phyloP scores from a whole-genome alignment of 495 filamentous ascomycete species.

The Poronia punctata region DNA sequence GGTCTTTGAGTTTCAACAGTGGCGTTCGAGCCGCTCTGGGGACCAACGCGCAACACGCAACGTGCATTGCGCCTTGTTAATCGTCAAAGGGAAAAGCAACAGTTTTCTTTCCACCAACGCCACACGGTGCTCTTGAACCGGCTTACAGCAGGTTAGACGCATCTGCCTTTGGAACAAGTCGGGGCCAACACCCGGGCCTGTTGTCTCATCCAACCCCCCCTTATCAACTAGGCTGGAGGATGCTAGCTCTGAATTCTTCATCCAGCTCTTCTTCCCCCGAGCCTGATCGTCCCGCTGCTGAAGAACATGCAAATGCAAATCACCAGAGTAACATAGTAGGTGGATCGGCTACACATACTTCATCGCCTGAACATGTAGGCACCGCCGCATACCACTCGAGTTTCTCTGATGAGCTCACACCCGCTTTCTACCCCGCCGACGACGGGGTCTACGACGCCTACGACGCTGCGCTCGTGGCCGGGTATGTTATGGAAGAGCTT shows the following conservation, averaged over 20 bases:
- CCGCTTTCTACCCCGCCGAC: neutral
- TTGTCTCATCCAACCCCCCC: neutral
- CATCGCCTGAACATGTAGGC: neutral
- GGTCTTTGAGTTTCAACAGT: neutral
- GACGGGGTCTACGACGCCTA: slow-evolving; percentile 14
- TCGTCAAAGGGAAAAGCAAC: slow-evolving; percentile 7
- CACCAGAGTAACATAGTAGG: slow-evolving; percentile 15
- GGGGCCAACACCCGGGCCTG: neutral
- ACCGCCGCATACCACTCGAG: slow-evolving; percentile 2
- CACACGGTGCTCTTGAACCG: no score
- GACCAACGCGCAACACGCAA: neutral
- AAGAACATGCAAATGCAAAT: slow-evolving; percentile 16
- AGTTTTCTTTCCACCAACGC: no score
- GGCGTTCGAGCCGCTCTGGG: neutral
- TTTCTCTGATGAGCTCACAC: no score
- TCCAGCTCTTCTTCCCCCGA: slow-evolving; percentile 13
- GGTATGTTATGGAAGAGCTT: slow-evolving; percentile 13
- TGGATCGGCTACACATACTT: slow-evolving; percentile 11
- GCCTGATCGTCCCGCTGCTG: slow-evolving; percentile 22
- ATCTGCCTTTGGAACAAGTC: neutral
- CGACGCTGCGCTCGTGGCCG: slow-evolving; percentile 14
- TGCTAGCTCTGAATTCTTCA: slow-evolving; percentile 22
- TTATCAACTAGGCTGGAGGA: no score
- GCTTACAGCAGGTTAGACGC: no score
- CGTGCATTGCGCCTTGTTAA: slow-evolving; percentile 1